Evolutionary conservation across 2,329 filamentous ascomycete genomes (phyloP).

Genomic region (Fusarium sp.): DNA sequence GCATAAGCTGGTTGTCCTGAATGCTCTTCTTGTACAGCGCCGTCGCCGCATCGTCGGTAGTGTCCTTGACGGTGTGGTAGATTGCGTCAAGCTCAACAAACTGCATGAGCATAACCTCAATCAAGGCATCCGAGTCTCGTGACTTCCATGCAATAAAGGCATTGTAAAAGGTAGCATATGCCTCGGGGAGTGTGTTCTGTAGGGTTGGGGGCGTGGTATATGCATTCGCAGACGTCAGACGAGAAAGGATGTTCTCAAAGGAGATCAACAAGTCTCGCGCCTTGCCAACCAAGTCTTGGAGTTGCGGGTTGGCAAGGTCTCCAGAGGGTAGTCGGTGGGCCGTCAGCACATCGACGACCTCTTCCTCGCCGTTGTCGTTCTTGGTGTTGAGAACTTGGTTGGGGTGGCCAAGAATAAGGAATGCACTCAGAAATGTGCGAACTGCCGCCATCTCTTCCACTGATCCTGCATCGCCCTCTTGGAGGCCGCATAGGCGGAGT

Average conservation of each 20-base stretch:
- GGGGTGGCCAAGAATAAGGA: slow-evolving; percentile 82
- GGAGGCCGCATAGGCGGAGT: slow-evolving; percentile 76
- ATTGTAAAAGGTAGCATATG: slow-evolving; percentile 79
- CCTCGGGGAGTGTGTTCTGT: slow-evolving; percentile 72
- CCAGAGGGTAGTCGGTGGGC: slow-evolving; percentile 50
- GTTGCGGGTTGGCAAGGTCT: slow-evolving; percentile 70
- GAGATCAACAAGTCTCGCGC: slow-evolving; percentile 80
- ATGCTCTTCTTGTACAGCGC: slow-evolving; percentile 85
- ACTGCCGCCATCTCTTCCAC: slow-evolving; percentile 77
- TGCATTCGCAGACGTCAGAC: slow-evolving; percentile 73
- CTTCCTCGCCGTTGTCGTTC: slow-evolving; percentile 68
- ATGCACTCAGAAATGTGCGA: slow-evolving; percentile 82
- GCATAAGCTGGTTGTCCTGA: slow-evolving; percentile 81
- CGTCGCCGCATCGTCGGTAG: slow-evolving; percentile 77
- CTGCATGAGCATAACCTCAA: slow-evolving; percentile 87
- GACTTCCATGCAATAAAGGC: slow-evolving; percentile 89
- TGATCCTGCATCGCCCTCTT: slow-evolving; percentile 72
- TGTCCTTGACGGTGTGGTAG: slow-evolving; percentile 84
- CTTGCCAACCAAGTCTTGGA: slow-evolving; percentile 80
- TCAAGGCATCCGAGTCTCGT: slow-evolving; percentile 79
- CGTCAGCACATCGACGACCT: slow-evolving; percentile 57
- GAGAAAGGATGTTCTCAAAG: slow-evolving; percentile 80
- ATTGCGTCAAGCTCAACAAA: slow-evolving; percentile 88
- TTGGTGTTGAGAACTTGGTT: slow-evolving; percentile 82
- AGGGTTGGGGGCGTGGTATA: slow-evolving; percentile 74